Percentiles rank a stretch among this genome's conserved stretches.
Evolutionary conservation across 257 asterid species (phyloP).

Genomic region (Solanum medicagineum): DNA sequence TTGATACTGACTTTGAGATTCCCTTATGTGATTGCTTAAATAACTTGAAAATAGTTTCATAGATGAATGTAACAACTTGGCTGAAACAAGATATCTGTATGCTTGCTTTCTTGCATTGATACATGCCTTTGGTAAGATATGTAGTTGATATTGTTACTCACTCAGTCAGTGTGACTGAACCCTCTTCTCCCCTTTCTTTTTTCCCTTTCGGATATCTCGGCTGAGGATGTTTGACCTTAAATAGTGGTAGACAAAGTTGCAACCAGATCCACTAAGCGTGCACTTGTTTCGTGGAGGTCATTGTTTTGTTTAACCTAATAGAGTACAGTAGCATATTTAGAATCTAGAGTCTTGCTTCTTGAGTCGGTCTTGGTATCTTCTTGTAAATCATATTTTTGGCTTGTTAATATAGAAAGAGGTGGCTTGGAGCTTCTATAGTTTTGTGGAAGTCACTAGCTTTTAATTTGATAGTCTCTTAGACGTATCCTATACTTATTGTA

Average conservation of each 20-base stretch:
- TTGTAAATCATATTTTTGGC: neutral
- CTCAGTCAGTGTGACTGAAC: neutral
- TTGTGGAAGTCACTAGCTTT: no score
- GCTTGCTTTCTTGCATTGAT: neutral
- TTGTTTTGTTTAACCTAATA: neutral
- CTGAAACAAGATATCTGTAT: neutral
- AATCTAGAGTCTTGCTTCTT: neutral
- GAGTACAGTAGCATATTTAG: neutral
- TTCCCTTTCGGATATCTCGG: neutral
- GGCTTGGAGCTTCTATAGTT: neutral
- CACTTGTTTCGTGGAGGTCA: neutral
- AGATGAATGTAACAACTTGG: neutral
- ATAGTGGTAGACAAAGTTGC: neutral
- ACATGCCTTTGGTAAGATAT: neutral
- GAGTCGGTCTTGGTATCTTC: neutral
- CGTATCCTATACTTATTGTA: no score
- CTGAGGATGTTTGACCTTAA: neutral
- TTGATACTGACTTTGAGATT: neutral
- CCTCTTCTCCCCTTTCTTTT: neutral
- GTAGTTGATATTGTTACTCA: neutral
- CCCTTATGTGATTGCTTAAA: neutral
- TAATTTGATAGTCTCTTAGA: no score
- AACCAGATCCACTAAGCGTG: neutral
- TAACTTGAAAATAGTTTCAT: neutral
- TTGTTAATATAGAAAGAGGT: neutral